These are phyloP conservation scores for Boletus smithii DNA, from an alignment of 1,284 basidiomycete species.

Conservation along the genomic window DNA sequence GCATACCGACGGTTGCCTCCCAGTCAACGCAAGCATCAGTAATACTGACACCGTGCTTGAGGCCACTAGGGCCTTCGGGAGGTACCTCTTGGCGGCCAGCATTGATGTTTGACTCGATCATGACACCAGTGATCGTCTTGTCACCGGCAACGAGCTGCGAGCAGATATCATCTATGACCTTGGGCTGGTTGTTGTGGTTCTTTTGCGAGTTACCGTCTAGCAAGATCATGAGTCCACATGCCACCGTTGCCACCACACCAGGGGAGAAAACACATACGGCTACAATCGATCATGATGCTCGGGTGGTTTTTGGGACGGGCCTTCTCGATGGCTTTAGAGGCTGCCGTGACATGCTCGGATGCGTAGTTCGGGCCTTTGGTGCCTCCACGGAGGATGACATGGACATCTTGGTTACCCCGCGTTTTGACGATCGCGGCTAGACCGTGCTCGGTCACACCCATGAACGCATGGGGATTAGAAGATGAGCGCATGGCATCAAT, in stretches of 20 bases:
- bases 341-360: constrained; percentile 71
- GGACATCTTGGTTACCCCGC: constrained; percentile 86
- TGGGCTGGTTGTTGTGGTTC: constrained; percentile 88
- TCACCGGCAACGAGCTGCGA: constrained; percentile 78
- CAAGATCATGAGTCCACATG: not conserved
- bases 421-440: constrained; percentile 96
- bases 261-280: constrained; percentile 49
- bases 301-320: constrained; percentile 61
- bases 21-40: constrained; percentile 95
- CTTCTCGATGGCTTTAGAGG: constrained; percentile 67
- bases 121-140: constrained; percentile 85
- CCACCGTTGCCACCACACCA: too few species aligned
- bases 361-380: constrained; percentile 85
- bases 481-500: constrained; percentile 96
- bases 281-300: constrained; percentile 84
- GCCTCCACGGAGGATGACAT: constrained; percentile 92
- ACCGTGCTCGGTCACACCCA: constrained; percentile 95
- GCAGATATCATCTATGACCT: constrained; percentile 76
- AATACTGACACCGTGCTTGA: constrained; percentile 87
- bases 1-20: constrained; percentile 77
- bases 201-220: constrained; percentile 89
- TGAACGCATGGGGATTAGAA: constrained; percentile 92
- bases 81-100: constrained; percentile 85
- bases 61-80: constrained; percentile 51
- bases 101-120: constrained; percentile 94